Percentiles rank a stretch among this genome's conserved stretches.
These are phyloP conservation scores for Sphaerulina populicola DNA, from an alignment of 2,329 filamentous ascomycete genomes.

Conservation along the genomic window DNA sequence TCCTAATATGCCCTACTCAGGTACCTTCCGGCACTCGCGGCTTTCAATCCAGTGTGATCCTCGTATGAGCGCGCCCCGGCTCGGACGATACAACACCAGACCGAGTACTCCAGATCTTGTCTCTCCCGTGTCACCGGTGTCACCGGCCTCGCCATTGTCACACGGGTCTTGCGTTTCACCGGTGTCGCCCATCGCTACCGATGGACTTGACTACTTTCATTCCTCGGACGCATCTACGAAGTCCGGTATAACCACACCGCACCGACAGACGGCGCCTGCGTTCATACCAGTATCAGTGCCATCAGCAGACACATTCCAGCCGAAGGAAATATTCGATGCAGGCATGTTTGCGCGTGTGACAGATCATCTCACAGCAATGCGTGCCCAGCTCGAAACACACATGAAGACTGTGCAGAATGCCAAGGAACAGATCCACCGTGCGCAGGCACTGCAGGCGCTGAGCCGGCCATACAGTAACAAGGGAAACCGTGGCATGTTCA, in stretches of 20 bases:
- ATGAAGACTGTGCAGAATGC: slow-evolving; percentile 29
- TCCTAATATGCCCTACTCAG: slow-evolving; percentile 19
- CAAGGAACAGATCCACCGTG: slow-evolving; percentile 12
- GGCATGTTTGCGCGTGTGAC: slow-evolving; percentile 11
- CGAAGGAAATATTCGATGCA: slow-evolving; percentile 9
- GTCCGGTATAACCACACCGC: neutral
- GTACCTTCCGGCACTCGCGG: slow-evolving; percentile 7
- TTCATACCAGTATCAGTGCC: neutral
- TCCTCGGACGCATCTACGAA: slow-evolving; percentile 11
- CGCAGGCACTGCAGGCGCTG: slow-evolving; percentile 9
- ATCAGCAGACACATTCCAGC: neutral
- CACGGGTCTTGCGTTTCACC: slow-evolving; percentile 3
- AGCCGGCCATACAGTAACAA: slow-evolving; percentile 1
- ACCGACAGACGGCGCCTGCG: neutral
- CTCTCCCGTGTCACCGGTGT: slow-evolving; percentile 15
- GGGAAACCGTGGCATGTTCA: neutral
- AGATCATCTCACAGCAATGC: slow-evolving; percentile 24
- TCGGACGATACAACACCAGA: neutral
- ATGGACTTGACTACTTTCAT: slow-evolving; percentile 1
- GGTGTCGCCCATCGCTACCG: slow-evolving; percentile 7
- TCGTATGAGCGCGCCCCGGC: neutral
- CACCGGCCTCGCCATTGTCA: slow-evolving; percentile 5
- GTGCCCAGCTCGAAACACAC: slow-evolving; percentile 32
- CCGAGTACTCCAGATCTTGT: neutral
- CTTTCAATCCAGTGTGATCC: neutral